Percentiles rank a stretch among this genome's conserved stretches.
Evolutionary conservation across 1,284 basidiomycete genomes (phyloP).

Genomic region (Earliella scabrosa): DNA sequence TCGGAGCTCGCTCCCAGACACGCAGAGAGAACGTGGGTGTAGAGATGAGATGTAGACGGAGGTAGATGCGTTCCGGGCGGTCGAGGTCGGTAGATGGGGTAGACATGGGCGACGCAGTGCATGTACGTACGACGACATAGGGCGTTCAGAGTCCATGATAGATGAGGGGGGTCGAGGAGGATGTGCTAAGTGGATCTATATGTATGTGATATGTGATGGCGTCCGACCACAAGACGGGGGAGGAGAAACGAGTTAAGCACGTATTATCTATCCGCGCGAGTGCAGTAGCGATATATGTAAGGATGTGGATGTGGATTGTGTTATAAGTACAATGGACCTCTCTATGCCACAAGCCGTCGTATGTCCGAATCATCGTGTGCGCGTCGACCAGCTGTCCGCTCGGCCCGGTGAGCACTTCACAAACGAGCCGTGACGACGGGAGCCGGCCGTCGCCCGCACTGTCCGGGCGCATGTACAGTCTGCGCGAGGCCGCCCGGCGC

Average conservation of each 20-base stretch:
- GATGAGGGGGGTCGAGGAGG: not conserved
- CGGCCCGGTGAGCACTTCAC: conserved; percentile 23
- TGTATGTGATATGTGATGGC: not conserved
- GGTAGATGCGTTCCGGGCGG: too few species aligned
- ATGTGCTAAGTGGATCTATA: not conserved
- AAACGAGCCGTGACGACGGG: conserved; percentile 5
- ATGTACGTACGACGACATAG: not conserved
- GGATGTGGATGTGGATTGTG: conserved; percentile 9
- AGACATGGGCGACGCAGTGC: not conserved
- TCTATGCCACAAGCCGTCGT: conserved; percentile 20
- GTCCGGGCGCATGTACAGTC: conserved; percentile 14
- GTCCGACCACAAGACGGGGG: too few species aligned
- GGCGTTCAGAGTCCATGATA: not conserved
- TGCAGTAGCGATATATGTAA: conserved; percentile 11
- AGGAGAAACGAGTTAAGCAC: conserved; percentile 7
- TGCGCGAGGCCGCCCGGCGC: conserved; percentile 7
- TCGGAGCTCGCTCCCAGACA: too few species aligned
- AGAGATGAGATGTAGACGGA: not conserved
- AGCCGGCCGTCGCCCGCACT: conserved; percentile 8
- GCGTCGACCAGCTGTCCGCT: conserved; percentile 11
- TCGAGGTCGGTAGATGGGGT: too few species aligned
- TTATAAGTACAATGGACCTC: conserved; percentile 22
- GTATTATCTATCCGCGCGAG: conserved; percentile 13
- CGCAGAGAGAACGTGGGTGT: not conserved
- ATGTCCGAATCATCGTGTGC: conserved; percentile 12